Percentiles rank a stretch among this genome's conserved stretches.
Conservation (phyloP, 345 rosid genomes). For the Hevea brasiliensis region DNA sequence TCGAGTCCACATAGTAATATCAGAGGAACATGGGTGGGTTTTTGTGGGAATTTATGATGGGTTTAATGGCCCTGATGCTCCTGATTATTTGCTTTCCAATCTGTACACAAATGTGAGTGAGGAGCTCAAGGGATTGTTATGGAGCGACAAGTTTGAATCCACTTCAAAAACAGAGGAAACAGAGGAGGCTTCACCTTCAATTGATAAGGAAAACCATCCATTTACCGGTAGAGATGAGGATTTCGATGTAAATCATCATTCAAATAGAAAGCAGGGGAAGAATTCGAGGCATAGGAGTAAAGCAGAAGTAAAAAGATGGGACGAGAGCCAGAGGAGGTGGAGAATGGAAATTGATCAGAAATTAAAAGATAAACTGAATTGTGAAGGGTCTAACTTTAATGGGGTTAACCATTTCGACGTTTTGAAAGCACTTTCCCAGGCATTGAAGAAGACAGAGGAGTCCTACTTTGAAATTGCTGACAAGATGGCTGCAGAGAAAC, state of each 20-base stretch:
- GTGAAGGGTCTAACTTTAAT: conserved; percentile 19
- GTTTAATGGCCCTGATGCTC: conserved; percentile 90
- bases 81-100: conserved; percentile 72
- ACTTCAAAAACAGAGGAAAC: conserved; percentile 14
- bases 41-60: conserved; percentile 96
- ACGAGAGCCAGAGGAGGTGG: conserved; percentile 76
- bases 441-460: conserved; percentile 71
- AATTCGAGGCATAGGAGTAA: conserved; percentile 19
- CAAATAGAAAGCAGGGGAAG: conserved; percentile 20
- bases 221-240: neutral
- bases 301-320: conserved; percentile 28
- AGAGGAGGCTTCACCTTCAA: neutral
- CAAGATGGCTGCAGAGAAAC: conserved; percentile 63
- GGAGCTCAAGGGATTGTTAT: conserved; percentile 61
- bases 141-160: conserved; percentile 45
- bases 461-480: conserved; percentile 60
- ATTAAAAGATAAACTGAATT: conserved; percentile 53
- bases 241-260: neutral
- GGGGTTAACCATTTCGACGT: conserved; percentile 52
- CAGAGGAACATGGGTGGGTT: conserved; percentile 84
- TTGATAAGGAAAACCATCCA: neutral
- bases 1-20: conserved; percentile 79
- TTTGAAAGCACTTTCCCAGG: conserved; percentile 58
- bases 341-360: conserved; percentile 64
- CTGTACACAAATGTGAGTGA: conserved; percentile 60